Percentiles rank a stretch among this genome's conserved stretches.
Evolutionary conservation across 495 filamentous ascomycete species (phyloP).

Genomic region (Aspergillus sclerotiicarbonarius): DNA sequence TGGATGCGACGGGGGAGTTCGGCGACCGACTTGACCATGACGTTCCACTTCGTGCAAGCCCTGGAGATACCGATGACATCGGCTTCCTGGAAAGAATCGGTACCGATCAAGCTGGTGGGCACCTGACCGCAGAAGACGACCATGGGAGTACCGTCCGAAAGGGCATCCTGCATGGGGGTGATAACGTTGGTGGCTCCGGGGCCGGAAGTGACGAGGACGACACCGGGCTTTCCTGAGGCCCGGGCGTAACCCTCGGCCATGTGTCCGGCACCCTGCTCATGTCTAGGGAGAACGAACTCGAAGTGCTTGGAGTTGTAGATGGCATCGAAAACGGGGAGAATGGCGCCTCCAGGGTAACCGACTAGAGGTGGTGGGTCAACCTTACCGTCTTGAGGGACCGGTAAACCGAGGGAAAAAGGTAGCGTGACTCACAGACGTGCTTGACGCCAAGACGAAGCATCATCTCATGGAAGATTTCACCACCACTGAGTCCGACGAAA

Average conservation of each 20-base stretch:
- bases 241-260: conserved; percentile 67
- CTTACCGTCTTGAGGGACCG: conserved; percentile 3
- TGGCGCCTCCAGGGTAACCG: conserved; percentile 41
- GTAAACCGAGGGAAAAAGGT: conserved; percentile 2
- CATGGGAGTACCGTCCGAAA: conserved; percentile 62
- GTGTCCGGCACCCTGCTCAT: conserved; percentile 65
- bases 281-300: conserved; percentile 59
- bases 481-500: conserved; percentile 93
- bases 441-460: conserved; percentile 91
- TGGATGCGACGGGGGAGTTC: conserved; percentile 59
- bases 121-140: conserved; percentile 64
- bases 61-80: conserved; percentile 61
- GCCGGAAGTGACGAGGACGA: conserved; percentile 62
- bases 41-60: conserved; percentile 66
- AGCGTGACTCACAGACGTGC: conserved; percentile 72
- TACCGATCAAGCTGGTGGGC: conserved; percentile 52
- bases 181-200: conserved; percentile 64
- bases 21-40: conserved; percentile 59
- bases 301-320: conserved; percentile 63
- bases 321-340: conserved; percentile 57
- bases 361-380: conserved; percentile 18
- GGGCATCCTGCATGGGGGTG: conserved; percentile 61
- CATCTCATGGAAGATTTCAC: conserved; percentile 99
- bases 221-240: conserved; percentile 57
- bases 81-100: conserved; percentile 63